A percentile compares a stretch with the other conserved stretches of the same genome.
Evolutionary conservation across 345 rosid genomes (phyloP).

Genomic region (Populus davidiana): DNA sequence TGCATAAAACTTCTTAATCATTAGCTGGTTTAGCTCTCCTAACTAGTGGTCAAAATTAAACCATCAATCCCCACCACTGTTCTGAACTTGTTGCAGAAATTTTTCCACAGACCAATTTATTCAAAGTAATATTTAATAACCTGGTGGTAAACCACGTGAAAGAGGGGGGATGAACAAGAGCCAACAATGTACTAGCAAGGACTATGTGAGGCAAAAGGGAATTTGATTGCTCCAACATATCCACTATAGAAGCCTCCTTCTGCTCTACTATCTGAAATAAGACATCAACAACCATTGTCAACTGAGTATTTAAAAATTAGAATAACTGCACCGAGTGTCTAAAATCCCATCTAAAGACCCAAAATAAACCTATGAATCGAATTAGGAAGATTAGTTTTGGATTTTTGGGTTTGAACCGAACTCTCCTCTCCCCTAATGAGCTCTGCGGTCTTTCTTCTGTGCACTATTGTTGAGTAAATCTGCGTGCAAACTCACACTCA

Average conservation of each 20-base stretch:
- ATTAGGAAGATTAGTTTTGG: no score
- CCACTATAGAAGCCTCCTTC: constrained; percentile 40
- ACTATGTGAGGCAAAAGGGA: constrained; percentile 81
- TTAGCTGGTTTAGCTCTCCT: not conserved
- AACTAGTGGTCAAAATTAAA: not conserved
- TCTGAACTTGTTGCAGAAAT: not conserved
- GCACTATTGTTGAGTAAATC: not conserved
- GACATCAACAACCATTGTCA: constrained; percentile 3
- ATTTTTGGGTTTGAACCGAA: no score
- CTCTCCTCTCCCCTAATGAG: no score
- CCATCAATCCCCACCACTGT: not conserved
- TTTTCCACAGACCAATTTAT: constrained; percentile 2
- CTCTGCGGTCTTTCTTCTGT: no score
- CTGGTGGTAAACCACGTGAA: constrained; percentile 95
- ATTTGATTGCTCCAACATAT: constrained; percentile 69
- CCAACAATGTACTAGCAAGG: constrained; percentile 79
- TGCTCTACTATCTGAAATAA: constrained; percentile 34
- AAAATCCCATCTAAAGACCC: not conserved
- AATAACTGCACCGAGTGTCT: not conserved
- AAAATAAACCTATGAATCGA: no score
- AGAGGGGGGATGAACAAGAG: constrained; percentile 88
- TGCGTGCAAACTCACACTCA: not conserved
- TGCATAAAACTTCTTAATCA: not conserved
- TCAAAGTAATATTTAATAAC: constrained; percentile 27
- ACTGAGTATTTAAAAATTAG: not conserved